phyloP scores from a whole-genome alignment of 257 asterid genomes.

The Nicotiana tomentosiformis region DNA sequence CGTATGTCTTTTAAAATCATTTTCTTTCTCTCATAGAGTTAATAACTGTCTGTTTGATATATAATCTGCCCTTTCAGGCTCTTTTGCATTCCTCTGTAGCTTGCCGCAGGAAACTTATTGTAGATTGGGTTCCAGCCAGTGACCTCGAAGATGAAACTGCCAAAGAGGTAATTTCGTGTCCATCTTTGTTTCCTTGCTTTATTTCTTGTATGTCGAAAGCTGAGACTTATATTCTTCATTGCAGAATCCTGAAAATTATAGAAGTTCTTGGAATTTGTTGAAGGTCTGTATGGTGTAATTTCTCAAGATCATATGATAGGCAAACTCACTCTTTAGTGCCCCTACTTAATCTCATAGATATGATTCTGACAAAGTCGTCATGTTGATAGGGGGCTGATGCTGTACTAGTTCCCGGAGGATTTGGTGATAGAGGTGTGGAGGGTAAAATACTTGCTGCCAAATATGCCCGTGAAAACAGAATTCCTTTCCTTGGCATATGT shows the following conservation, averaged over 20 bases:
- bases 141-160: conserved; percentile 65
- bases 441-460: conserved; percentile 78
- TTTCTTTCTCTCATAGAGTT: background rate
- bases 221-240: conserved; percentile 18
- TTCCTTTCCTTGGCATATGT: conserved; percentile 76
- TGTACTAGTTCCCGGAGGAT: conserved; percentile 76
- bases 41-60: background rate
- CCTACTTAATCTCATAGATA: background rate
- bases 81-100: conserved; percentile 78
- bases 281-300: conserved; percentile 38
- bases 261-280: conserved; percentile 54
- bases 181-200: conserved; percentile 12
- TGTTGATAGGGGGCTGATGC: conserved; percentile 63
- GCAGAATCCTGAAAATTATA: conserved; percentile 61
- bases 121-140: conserved; percentile 79
- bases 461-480: conserved; percentile 65
- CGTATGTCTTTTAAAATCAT: background rate
- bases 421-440: conserved; percentile 85
- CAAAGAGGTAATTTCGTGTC: conserved; percentile 37
- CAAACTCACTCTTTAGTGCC: background rate
- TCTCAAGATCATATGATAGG: background rate
- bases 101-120: conserved; percentile 52
- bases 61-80: conserved; percentile 40
- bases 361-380: conserved; percentile 11
- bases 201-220: conserved; percentile 18